Evolutionary conservation across 23 red algal species (phyloP).

Genomic region (Gracilaria vermiculophylla): DNA sequence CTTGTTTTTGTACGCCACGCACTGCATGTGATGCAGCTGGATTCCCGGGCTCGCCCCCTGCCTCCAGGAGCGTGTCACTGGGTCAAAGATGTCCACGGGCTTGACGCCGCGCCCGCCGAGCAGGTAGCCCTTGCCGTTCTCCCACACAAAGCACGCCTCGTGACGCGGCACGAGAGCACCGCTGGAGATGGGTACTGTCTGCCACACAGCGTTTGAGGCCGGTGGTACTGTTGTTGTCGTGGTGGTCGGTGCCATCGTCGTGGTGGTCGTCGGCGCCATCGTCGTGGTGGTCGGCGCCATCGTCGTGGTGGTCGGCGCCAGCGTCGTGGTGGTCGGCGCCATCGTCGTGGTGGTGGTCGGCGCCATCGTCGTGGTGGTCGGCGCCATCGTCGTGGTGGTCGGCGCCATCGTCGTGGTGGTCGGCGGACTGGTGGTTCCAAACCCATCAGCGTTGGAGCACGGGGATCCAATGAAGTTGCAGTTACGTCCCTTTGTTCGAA

Average conservation of each 20-base stretch:
- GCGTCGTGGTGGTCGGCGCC: not conserved
- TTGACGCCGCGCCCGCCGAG: conserved; percentile 39
- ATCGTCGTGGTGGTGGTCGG: not conserved
- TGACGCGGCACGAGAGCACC: not conserved
- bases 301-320: not conserved
- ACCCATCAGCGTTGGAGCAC: not conserved
- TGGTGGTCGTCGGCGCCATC: not conserved
- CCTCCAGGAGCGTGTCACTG: conserved; percentile 28
- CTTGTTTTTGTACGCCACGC: conserved; percentile 21
- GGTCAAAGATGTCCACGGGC: conserved; percentile 57
- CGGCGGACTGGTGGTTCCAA: not conserved
- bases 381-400: not conserved
- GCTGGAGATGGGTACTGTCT: not conserved
- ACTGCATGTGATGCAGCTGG: conserved; percentile 77
- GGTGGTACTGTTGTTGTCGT: no score
- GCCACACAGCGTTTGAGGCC: conserved; percentile 15
- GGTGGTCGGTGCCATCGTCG: not conserved
- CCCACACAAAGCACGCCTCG: conserved; percentile 69
- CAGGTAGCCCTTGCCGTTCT: conserved; percentile 39
- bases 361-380: not conserved
- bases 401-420: not conserved
- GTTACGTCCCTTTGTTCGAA: not conserved
- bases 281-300: not conserved
- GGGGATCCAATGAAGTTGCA: conserved; percentile 1
- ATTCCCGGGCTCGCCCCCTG: conserved; percentile 6